Percentiles rank a stretch among this genome's conserved stretches.
phyloP scores from a whole-genome alignment of 345 rosid genomes.

The Euphorbia lathyris region DNA sequence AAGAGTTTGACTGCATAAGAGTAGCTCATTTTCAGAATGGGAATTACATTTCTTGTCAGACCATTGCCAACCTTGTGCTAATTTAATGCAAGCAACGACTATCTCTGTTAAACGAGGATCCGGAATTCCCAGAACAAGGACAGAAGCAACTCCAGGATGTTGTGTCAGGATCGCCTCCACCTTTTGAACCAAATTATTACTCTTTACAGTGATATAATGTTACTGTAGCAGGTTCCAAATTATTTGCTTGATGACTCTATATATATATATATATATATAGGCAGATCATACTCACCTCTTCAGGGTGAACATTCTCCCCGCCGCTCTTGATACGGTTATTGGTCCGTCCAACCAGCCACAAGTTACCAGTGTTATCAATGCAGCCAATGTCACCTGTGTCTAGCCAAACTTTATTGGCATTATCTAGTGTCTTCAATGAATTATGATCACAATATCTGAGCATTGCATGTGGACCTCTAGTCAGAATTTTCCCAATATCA shows the following conservation, averaged over 20 bases:
- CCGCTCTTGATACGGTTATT: conserved; percentile 78
- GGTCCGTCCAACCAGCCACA: conserved; percentile 80
- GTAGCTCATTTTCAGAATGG: conserved; percentile 12
- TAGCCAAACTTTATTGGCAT: conserved; percentile 48
- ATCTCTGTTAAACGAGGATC: conserved; percentile 62
- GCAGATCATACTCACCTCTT: conserved; percentile 50
- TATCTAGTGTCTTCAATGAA: conserved; percentile 25
- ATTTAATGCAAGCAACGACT: conserved; percentile 66
- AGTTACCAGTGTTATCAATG: conserved; percentile 51
- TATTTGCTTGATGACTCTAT: no score
- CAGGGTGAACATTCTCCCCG: conserved; percentile 84
- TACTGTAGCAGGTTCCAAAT: no score
- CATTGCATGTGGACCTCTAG: conserved; percentile 84
- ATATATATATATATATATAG: neutral
- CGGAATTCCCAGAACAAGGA: conserved; percentile 57
- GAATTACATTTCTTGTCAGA: conserved; percentile 25
- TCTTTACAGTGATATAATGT: neutral
- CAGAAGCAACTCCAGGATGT: conserved; percentile 59
- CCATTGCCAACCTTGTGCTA: conserved; percentile 67
- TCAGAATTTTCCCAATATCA: conserved; percentile 53
- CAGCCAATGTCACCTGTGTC: conserved; percentile 79
- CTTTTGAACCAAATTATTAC: conserved; percentile 26
- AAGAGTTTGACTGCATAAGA: conserved; percentile 52
- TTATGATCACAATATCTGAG: conserved; percentile 59
- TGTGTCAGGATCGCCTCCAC: conserved; percentile 54